Base-by-base conservation (phyloP, 768 basidiomycete species). In the Leccinum variicolor region DNA sequence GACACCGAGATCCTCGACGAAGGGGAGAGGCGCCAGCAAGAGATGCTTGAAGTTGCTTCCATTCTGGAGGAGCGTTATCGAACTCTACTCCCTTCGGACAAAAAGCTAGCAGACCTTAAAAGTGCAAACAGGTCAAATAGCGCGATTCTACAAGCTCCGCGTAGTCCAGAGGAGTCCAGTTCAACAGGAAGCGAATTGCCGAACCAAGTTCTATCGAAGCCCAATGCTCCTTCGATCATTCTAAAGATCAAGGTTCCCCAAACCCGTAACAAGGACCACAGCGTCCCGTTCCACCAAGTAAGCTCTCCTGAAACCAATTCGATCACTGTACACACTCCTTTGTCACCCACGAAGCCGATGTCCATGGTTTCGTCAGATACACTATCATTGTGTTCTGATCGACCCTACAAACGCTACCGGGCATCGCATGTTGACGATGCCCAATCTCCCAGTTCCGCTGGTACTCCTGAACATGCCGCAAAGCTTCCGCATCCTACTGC, bases 41-140 rank as follows among this genome's bases (percentile, higher is more conserved):
- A 85, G 71, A 90, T 93, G 87, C 77, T 93, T 7, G 82, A 84
- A 52, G 79, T 84, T 14, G 91, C 90, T 14, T 70, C 78, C 54
- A 67, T 70, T 21, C 71, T 93, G 52, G 90, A 92, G 64, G 83
- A 84, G 56, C 85, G 91, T 46, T 93, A 90, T 66, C 79, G 84
- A 21, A 77, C 82, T n/a, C 78, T 93, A 45, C 80, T 93, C 26
- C 88, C 89, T 15, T 81, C 86, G 3, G 86, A 89, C 55, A 75
- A 78, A 61, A 74, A 77, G 59, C 69, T 70, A 72, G 72, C 72
- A 25, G 75, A 72, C 56, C 70, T 65, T n/a, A 66, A 50, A 46
- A 57, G 53, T 25, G 65, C 70, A 29, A 69, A 53, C 52, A 64
- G 64, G 51, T 57, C 60, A 13, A 56, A 34, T 34, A 60, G 61